phyloP scores from a whole-genome alignment of 495 filamentous ascomycete species.

The Amniculicola lignicola region DNA sequence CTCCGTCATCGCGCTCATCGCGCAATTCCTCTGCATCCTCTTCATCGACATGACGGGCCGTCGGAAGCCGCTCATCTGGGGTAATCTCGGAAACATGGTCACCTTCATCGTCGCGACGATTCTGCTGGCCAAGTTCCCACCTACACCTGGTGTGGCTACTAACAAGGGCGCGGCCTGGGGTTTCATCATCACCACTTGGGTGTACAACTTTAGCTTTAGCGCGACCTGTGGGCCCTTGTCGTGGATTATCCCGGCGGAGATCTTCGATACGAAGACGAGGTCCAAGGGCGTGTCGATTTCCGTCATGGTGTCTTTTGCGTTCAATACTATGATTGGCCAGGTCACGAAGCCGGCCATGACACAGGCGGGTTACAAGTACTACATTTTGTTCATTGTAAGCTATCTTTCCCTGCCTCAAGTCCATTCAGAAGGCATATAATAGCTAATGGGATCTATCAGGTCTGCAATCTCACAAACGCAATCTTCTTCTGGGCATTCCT shows the following conservation, averaged over 20 bases:
- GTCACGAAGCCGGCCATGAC: constrained; percentile 61
- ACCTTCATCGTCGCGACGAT: constrained; percentile 54
- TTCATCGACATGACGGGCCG: constrained; percentile 65
- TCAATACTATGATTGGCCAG: constrained; percentile 73
- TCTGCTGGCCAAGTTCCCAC: constrained; percentile 58
- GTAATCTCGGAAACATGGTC: constrained; percentile 63
- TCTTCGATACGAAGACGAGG: constrained; percentile 67
- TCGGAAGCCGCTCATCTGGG: constrained; percentile 61
- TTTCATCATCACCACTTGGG: constrained; percentile 69
- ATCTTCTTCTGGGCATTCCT: constrained; percentile 64
- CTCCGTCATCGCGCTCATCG: constrained; percentile 62
- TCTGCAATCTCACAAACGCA: constrained; percentile 58
- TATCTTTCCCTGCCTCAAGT: neutral
- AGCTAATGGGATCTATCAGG: constrained; percentile 12
- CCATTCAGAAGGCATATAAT: neutral
- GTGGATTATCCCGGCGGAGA: constrained; percentile 67
- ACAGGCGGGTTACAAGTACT: constrained; percentile 51
- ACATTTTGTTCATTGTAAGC: constrained; percentile 54
- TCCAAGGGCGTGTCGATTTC: constrained; percentile 65
- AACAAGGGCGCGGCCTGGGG: constrained; percentile 65
- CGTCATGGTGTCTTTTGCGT: constrained; percentile 63
- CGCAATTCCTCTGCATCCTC: constrained; percentile 63
- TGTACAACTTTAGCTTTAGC: constrained; percentile 68
- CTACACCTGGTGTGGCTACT: constrained; percentile 49
- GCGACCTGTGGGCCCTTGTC: constrained; percentile 61